phyloP scores from a whole-genome alignment of 805 yeast species.

The Schizosaccharomyces lindneri region DNA sequence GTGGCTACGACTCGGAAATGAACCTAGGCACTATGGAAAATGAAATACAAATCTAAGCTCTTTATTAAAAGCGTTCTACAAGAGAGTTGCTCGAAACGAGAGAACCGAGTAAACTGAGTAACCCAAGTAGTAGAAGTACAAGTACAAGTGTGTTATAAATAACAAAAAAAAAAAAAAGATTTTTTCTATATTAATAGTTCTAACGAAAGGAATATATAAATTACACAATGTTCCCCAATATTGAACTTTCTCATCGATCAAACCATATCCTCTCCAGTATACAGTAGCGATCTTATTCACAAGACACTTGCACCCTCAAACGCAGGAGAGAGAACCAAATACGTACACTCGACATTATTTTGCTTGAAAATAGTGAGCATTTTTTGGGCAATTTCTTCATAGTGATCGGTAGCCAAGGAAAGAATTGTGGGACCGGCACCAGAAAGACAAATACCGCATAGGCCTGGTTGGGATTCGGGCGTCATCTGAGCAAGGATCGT shows the following conservation, averaged over 20 bases:
- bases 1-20: too few relatives aligned
- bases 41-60: too few relatives aligned
- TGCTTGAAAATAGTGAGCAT: slow-evolving; percentile 45
- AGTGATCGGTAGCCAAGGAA: slow-evolving; percentile 75
- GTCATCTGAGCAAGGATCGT: slow-evolving; percentile 59
- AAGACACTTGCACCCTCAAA: slow-evolving; percentile 46
- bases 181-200: too few relatives aligned
- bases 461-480: slow-evolving; percentile 51
- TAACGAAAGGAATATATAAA: neutral
- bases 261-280: neutral
- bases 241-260: neutral
- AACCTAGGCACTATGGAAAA: too few relatives aligned
- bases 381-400: slow-evolving; percentile 54
- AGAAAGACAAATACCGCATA: slow-evolving; percentile 78
- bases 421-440: slow-evolving; percentile 97
- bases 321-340: slow-evolving; percentile 72
- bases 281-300: neutral
- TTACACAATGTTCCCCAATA: neutral
- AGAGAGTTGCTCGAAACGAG: too few relatives aligned
- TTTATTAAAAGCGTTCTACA: too few relatives aligned
- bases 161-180: too few relatives aligned
- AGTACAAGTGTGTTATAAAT: too few relatives aligned
- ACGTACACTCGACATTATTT: slow-evolving; percentile 44
- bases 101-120: too few relatives aligned
- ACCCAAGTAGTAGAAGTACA: too few relatives aligned